Percentiles rank a stretch among this genome's conserved stretches.
phyloP scores from a whole-genome alignment of 768 basidiomycete species.

The Cantharellus cinnabarinus region DNA sequence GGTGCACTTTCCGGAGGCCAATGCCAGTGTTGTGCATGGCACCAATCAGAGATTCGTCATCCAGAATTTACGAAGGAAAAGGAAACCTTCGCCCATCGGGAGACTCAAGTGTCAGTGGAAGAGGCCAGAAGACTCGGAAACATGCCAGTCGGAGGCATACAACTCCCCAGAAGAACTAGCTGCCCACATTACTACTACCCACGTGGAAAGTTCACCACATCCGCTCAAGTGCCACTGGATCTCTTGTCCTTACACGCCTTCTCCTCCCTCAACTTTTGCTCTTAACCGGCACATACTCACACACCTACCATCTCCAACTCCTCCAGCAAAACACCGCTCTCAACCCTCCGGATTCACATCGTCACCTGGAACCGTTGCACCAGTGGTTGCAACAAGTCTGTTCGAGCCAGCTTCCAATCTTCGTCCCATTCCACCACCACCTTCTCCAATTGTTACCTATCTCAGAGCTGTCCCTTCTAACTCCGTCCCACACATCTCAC shows the following conservation, averaged over 20 bases:
- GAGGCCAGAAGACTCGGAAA: conserved; percentile 21
- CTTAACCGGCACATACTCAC: conserved; percentile 56
- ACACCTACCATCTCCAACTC: conserved; percentile 44
- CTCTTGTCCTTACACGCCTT: conserved; percentile 30
- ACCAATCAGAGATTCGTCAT: conserved; percentile 62
- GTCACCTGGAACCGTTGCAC: conserved; percentile 17
- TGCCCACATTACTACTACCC: conserved; percentile 36
- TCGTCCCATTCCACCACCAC: conserved; percentile 53
- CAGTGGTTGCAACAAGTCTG: not conserved
- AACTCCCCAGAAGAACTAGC: conserved; percentile 42
- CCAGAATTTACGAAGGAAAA: conserved; percentile 56
- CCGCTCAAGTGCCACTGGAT: conserved; percentile 44
- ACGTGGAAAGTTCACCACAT: conserved; percentile 22
- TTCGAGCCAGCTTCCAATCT: conserved; percentile 24
- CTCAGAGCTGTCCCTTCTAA: conserved; percentile 21
- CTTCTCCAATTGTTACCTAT: conserved; percentile 37
- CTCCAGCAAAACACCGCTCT: conserved; percentile 36
- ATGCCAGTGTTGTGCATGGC: conserved; percentile 67
- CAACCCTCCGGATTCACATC: conserved; percentile 59
- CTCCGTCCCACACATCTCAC: conserved; percentile 42
- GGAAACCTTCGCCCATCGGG: conserved; percentile 29
- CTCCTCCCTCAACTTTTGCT: conserved; percentile 23
- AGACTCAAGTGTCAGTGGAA: conserved; percentile 62
- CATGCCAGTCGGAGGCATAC: conserved; percentile 27
- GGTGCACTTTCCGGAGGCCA: conserved; percentile 63